These are phyloP conservation scores for Amanita fuliginea DNA, from an alignment of 768 basidiomycete species.

Conservation along the genomic window DNA sequence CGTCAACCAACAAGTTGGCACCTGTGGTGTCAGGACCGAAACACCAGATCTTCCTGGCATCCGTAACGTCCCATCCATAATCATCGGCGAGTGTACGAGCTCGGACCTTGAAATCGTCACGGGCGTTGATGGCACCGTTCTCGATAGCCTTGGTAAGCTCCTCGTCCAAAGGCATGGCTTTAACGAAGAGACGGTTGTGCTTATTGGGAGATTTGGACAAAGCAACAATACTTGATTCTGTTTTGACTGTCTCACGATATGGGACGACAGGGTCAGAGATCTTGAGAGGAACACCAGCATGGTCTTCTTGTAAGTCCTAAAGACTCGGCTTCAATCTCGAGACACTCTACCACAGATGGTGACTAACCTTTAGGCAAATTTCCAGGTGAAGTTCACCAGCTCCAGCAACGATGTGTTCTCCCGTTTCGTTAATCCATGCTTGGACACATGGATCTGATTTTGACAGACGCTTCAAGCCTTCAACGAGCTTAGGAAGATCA, in stretches of 20 bases:
- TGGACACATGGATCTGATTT: constrained; percentile 99
- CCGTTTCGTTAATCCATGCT: constrained; percentile 82
- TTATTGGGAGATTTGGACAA: constrained; percentile 99
- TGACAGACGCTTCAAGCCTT: constrained; percentile 99
- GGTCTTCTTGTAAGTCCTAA: constrained; percentile 97
- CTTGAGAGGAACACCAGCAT: constrained; percentile 98
- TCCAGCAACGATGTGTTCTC: constrained; percentile 98
- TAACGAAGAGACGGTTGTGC: constrained; percentile 96
- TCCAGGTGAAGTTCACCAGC: constrained; percentile 99
- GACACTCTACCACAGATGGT: not conserved
- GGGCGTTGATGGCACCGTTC: constrained; percentile 67
- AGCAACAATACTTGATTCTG: constrained; percentile 92
- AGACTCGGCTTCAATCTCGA: constrained; percentile 4
- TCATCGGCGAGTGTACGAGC: constrained; percentile 96
- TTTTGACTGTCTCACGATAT: constrained; percentile 94
- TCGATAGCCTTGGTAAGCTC: constrained; percentile 93
- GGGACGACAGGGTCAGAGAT: constrained; percentile 96
- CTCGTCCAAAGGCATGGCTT: constrained; percentile 89
- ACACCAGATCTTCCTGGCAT: constrained; percentile 99
- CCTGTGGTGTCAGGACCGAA: constrained; percentile 99
- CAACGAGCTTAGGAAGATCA: constrained; percentile 98
- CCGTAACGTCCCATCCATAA: constrained; percentile 97
- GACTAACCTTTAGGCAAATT: constrained; percentile 89
- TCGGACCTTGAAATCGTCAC: constrained; percentile 97
- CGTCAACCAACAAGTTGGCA: constrained; percentile 93